A percentile compares a stretch with the other conserved stretches of the same genome.
phyloP scores from a whole-genome alignment of 1,139 yeast genomes.

The Blastobotrys illinoisensis region DNA sequence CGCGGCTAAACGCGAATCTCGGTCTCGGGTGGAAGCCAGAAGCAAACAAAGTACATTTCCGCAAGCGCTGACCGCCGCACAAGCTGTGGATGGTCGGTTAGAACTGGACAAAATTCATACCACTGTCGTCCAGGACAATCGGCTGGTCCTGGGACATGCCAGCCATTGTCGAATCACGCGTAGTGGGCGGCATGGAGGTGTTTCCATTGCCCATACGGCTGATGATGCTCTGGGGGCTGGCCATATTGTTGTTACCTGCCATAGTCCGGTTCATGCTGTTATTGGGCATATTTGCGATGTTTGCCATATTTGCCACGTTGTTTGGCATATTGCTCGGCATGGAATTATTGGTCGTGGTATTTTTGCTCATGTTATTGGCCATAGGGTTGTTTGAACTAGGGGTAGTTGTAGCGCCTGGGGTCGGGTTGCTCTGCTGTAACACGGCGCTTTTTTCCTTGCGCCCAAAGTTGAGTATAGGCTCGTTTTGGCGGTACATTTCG shows the following conservation, averaged over 20 bases:
- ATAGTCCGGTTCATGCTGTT: conserved; percentile 3
- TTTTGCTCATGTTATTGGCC: conserved; percentile 4
- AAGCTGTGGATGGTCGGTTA: neutral
- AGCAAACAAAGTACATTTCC: neutral
- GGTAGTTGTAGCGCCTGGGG: conserved; percentile 5
- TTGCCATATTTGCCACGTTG: neutral
- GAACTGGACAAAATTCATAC: conserved; percentile 6
- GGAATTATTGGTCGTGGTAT: neutral
- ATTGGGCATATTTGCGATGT: conserved; percentile 4
- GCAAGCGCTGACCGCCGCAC: neutral
- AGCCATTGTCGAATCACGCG: neutral
- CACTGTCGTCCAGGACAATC: conserved; percentile 6
- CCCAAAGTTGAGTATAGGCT: conserved; percentile 7
- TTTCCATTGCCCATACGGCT: conserved; percentile 5
- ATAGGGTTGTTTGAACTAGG: too few species aligned
- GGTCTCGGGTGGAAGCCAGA: neutral
- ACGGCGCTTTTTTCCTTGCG: conserved; percentile 3
- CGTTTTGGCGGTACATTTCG: conserved; percentile 9
- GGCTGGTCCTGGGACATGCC: conserved; percentile 12
- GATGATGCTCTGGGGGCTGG: conserved; percentile 4
- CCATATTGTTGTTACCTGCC: neutral
- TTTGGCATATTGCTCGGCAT: too few species aligned
- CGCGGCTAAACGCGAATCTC: neutral
- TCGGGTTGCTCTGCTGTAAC: conserved; percentile 8
- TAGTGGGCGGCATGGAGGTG: neutral